These are phyloP conservation scores for Elaeis guineensis DNA, from an alignment of 176 grass and related monocot genomes.

Conservation along the genomic window DNA sequence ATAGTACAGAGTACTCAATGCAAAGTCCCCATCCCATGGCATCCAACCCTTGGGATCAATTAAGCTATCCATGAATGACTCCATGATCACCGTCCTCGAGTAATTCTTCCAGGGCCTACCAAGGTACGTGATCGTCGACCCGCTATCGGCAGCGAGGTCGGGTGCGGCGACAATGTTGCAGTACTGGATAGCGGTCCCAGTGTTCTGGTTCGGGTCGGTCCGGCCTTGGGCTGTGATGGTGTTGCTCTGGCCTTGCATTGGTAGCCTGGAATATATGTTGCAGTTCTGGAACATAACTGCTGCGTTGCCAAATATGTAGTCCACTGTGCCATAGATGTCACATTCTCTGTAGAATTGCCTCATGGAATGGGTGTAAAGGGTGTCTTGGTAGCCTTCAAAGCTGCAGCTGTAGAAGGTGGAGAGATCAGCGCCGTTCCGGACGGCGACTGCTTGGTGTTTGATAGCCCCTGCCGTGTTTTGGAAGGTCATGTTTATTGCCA, in stretches of 20 bases:
- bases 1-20: no score
- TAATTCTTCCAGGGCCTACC: no score
- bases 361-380: constrained; percentile 85
- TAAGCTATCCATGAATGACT: no score
- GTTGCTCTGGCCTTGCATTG: constrained; percentile 72
- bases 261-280: constrained; percentile 54
- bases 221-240: constrained; percentile 83
- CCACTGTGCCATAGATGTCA: constrained; percentile 92
- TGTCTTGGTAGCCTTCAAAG: constrained; percentile 97
- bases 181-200: constrained; percentile 57
- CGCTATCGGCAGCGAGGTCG: constrained; percentile 48
- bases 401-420: constrained; percentile 93
- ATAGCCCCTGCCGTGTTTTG: constrained; percentile 61
- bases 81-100: no score
- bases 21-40: no score
- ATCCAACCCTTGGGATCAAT: no score
- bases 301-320: constrained; percentile 93
- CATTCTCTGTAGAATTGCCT: constrained; percentile 86
- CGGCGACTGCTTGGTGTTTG: constrained; percentile 85
- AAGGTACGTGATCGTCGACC: constrained; percentile 10
- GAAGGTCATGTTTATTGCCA: constrained; percentile 92
- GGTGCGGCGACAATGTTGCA: constrained; percentile 48
- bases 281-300: constrained; percentile 82
- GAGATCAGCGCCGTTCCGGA: constrained; percentile 52
- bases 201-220: constrained; percentile 92